A percentile compares a stretch with the other conserved stretches of the same genome.
Evolutionary conservation across 2,329 filamentous ascomycete species (phyloP).

Genomic region (Pezicula carpinea): DNA sequence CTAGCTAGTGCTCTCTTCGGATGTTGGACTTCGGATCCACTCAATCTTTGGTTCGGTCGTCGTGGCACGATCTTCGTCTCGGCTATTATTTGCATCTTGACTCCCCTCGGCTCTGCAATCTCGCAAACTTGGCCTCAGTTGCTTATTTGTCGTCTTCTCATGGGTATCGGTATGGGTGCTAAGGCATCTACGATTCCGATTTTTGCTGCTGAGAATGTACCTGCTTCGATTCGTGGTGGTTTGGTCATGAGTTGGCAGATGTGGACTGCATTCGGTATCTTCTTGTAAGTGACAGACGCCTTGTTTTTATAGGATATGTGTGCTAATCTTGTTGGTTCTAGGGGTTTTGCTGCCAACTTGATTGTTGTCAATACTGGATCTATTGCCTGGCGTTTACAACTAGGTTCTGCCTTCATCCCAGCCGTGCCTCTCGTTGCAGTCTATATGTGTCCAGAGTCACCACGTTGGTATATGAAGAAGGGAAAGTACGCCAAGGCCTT

Average conservation of each 20-base stretch:
- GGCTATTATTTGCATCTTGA: constrained; percentile 50
- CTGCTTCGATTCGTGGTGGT: constrained; percentile 49
- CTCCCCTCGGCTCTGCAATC: constrained; percentile 55
- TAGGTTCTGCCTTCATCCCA: constrained; percentile 59
- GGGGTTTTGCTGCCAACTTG: constrained; percentile 32
- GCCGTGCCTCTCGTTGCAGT: constrained; percentile 54
- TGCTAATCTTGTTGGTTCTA: too few relatives aligned
- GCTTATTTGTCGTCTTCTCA: constrained; percentile 46
- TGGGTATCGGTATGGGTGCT: constrained; percentile 58
- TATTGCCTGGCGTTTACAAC: constrained; percentile 58
- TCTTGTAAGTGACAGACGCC: constrained; percentile 30
- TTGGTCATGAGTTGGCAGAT: constrained; percentile 83
- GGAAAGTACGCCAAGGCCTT: constrained; percentile 38
- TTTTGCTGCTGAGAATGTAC: constrained; percentile 50
- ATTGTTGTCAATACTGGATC: constrained; percentile 46
- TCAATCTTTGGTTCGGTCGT: constrained; percentile 60
- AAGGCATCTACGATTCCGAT: constrained; percentile 44
- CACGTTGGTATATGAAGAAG: constrained; percentile 53
- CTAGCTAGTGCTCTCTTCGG: constrained; percentile 44
- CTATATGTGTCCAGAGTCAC: constrained; percentile 61
- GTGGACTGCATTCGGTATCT: constrained; percentile 60
- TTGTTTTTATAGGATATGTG: not conserved
- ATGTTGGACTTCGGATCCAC: constrained; percentile 63
- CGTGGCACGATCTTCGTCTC: constrained; percentile 71
- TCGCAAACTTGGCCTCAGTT: constrained; percentile 55